These are phyloP conservation scores for Cochlearia excelsa DNA, from an alignment of 345 rosid species.

Conservation along the genomic window DNA sequence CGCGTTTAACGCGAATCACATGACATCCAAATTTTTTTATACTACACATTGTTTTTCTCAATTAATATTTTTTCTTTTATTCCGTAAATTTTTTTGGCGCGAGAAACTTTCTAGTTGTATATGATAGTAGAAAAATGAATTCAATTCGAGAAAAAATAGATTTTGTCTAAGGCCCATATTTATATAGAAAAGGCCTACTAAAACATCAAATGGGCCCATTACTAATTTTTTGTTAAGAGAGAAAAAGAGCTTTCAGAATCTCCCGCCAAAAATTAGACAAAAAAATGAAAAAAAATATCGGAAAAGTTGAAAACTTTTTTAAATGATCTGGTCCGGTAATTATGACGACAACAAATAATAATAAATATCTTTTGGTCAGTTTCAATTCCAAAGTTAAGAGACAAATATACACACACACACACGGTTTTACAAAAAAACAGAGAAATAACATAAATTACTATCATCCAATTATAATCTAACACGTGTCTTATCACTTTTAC, in stretches of 20 bases:
- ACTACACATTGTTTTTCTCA: too few species aligned
- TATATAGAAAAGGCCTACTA: too few species aligned
- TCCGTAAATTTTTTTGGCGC: too few species aligned
- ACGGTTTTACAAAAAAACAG: background rate
- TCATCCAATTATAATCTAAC: background rate
- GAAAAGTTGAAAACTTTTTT: background rate
- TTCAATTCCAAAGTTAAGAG: slow-evolving; percentile 21
- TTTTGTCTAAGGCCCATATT: too few species aligned
- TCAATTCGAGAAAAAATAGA: too few species aligned
- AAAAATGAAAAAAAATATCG: background rate
- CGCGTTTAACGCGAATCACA: too few species aligned
- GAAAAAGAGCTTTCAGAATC: slow-evolving; percentile 11
- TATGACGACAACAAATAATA: slow-evolving; percentile 36
- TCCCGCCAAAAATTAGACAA: slow-evolving; percentile 32
- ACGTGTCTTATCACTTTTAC: slow-evolving; percentile 20
- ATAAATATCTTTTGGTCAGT: slow-evolving; percentile 34
- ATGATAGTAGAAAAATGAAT: too few species aligned
- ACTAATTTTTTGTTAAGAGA: too few species aligned
- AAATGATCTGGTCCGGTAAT: slow-evolving; percentile 15
- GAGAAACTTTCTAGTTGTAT: too few species aligned
- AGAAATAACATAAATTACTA: background rate
- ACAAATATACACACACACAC: slow-evolving; percentile 29
- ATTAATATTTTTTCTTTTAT: too few species aligned
- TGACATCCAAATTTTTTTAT: too few species aligned
- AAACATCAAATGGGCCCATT: too few species aligned